Conservation (phyloP, 2,329 filamentous ascomycete genomes). For the Penicillium sp. region DNA sequence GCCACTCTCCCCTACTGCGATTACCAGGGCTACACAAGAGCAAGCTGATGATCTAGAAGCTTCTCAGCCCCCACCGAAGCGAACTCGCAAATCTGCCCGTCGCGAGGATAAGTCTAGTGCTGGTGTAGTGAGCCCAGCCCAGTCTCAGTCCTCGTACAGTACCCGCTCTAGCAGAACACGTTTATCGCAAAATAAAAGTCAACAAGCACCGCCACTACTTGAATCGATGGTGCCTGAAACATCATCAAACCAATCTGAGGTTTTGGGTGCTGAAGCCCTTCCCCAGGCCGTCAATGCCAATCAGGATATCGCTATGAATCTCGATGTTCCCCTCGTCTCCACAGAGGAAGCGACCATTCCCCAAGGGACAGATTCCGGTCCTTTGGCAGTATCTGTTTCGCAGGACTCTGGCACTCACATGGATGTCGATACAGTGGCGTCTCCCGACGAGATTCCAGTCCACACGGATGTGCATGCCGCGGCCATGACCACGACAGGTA, state of each 20-base stretch:
- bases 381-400: not conserved
- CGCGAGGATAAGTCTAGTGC: constrained; percentile 24
- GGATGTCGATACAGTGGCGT: constrained; percentile 5
- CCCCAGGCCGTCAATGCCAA: not conserved
- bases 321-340: constrained; percentile 1
- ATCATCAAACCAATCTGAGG: not conserved
- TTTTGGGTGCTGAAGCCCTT: not conserved
- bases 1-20: not conserved
- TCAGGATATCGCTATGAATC: not conserved
- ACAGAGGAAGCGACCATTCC: constrained; percentile 20
- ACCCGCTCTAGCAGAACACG: constrained; percentile 23
- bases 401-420: constrained; percentile 2
- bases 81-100: constrained; percentile 30
- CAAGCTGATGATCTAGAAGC: constrained; percentile 5
- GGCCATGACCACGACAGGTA: constrained; percentile 10
- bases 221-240: constrained; percentile 3
- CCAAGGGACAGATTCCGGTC: constrained; percentile 15
- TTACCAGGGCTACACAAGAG: not conserved
- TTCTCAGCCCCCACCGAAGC: constrained; percentile 27
- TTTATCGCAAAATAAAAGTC: constrained; percentile 10
- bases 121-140: constrained; percentile 7
- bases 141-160: constrained; percentile 15
- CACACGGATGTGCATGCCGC: not conserved
- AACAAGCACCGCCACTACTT: not conserved
- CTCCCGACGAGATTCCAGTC: not conserved